Conservation (phyloP, 352 stramenopile species). For the Globisporangium spiculum region DNA sequence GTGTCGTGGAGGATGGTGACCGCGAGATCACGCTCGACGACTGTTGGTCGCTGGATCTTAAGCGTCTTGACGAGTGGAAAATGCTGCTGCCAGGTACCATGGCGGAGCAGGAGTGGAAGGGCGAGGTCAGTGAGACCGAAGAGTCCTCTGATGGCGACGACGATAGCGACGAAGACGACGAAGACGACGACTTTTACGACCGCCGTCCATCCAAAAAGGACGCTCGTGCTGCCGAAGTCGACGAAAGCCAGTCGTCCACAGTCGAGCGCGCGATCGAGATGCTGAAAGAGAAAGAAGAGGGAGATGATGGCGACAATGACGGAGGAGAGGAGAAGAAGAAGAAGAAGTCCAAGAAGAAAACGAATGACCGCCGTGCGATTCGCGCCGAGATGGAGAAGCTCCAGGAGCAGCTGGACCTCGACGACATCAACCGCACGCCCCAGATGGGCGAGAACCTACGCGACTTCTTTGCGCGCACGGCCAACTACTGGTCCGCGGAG, state of each 20-base stretch:
- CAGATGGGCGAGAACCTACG: slow-evolving; percentile 83
- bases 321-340: slow-evolving; percentile 32
- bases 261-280: slow-evolving; percentile 61
- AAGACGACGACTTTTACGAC: slow-evolving; percentile 37
- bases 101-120: slow-evolving; percentile 91
- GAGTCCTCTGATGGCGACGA: slow-evolving; percentile 81
- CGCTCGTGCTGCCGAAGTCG: slow-evolving; percentile 11
- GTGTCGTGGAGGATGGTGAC: slow-evolving; percentile 92
- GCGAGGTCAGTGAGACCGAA: slow-evolving; percentile 81
- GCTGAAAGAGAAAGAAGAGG: slow-evolving; percentile 50
- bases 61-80: slow-evolving; percentile 92
- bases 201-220: slow-evolving; percentile 19
- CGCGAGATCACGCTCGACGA: slow-evolving; percentile 95
- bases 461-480: slow-evolving; percentile 86
- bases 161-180: slow-evolving; percentile 64
- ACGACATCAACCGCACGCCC: slow-evolving; percentile 65
- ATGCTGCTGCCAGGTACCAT: slow-evolving; percentile 91
- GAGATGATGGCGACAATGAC: slow-evolving; percentile 23
- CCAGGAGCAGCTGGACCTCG: slow-evolving; percentile 71
- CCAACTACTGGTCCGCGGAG: slow-evolving; percentile 61
- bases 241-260: slow-evolving; percentile 32
- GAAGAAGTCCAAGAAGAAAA: slow-evolving; percentile 59
- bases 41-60: slow-evolving; percentile 93
- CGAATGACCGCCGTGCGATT: slow-evolving; percentile 62
- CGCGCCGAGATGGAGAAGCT: slow-evolving; percentile 84